Evolutionary conservation across 495 filamentous ascomycete species (phyloP), one percentile per base, ranked within the genome.

Genomic region (Penicilliopsis zonata): DNA sequence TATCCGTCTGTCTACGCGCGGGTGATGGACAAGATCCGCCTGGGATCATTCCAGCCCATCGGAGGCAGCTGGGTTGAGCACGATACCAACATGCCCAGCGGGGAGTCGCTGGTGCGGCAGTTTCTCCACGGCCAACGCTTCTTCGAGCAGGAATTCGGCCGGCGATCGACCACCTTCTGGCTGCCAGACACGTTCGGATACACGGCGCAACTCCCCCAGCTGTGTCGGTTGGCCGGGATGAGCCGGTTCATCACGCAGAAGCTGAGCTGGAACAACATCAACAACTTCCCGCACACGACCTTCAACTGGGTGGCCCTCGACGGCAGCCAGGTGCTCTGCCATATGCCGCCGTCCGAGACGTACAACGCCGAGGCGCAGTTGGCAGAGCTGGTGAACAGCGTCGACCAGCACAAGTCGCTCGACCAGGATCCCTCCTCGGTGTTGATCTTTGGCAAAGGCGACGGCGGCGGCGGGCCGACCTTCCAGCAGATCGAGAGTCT

Each of bases 1-100:
- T 98, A 98, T 46, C 88, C 90, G 0, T 72, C 74, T 21, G 74
- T 82, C 2, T 96, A 82, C 48, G 80, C 94, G 30, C 76, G 86
- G 9, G 88, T 98, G 33, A 93, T 90, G 55, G 58, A 68, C 20
- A 88, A 93, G 63, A 80, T 96, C 20, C 83, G 83, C 46, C 75
- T 86, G 33, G 87, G 86, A 25, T 80, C 70, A 25, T 98, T 98
- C 54, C 86, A 94, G 40, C 85, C 86, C 9, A 83, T 98, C 46
- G 90, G 90, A 34, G 90, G 90, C 25, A 94, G 86, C 55, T 98
- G 90, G 90, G 90, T 98, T 12, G 90, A 98, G 45, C 90, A 98
- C 49, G 90, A 98, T 47, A 98, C 90, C 23, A 98, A 98, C 53
- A 67, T 98, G 67, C 90, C 90, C 0, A 84, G 85, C 41, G 90